Percentiles rank a stretch among this genome's conserved stretches.
phyloP scores from a whole-genome alignment of 805 yeast genomes.

The Metschnikowia similis region DNA sequence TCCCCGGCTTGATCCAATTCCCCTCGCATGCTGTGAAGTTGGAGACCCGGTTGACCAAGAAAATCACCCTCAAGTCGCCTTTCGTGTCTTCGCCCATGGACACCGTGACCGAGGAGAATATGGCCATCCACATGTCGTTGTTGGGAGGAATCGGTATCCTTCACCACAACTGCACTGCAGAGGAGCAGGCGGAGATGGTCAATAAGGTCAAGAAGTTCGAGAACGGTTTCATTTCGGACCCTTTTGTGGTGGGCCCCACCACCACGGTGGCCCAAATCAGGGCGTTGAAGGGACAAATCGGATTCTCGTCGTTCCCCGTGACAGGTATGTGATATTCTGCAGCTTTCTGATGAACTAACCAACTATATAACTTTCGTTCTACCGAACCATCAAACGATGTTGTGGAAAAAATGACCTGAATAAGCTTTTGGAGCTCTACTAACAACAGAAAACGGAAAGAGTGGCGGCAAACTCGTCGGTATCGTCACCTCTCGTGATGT shows the following conservation, averaged over 20 bases:
- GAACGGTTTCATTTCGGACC: conserved; percentile 95
- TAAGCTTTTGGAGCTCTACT: conserved; percentile 8
- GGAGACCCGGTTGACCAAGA: conserved; percentile 86
- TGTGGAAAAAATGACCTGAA: conserved; percentile 62
- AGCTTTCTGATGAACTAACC: conserved; percentile 49
- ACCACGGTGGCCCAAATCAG: conserved; percentile 79
- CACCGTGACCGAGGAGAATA: conserved; percentile 93
- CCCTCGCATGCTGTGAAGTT: conserved; percentile 73
- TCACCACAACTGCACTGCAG: conserved; percentile 95
- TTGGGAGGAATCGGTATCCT: conserved; percentile 98
- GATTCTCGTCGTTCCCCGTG: conserved; percentile 98
- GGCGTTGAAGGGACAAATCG: conserved; percentile 63
- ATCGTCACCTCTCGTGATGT: conserved; percentile 95
- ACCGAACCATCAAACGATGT: conserved; percentile 98
- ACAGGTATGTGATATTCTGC: conserved; percentile 75
- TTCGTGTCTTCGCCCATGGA: conserved; percentile 99
- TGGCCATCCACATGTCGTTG: conserved; percentile 98
- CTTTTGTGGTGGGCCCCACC: conserved; percentile 76
- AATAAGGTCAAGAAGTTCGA: conserved; percentile 93
- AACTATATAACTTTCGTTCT: conserved; percentile 96
- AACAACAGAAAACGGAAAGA: conserved; percentile 69
- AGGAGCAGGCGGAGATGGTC: conserved; percentile 98
- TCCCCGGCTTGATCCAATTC: conserved; percentile 92
- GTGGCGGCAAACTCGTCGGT: conserved; percentile 89
- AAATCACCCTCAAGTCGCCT: conserved; percentile 87